Conservation (phyloP, 148 eudicot genomes). For the Suaeda aralocaspica region DNA sequence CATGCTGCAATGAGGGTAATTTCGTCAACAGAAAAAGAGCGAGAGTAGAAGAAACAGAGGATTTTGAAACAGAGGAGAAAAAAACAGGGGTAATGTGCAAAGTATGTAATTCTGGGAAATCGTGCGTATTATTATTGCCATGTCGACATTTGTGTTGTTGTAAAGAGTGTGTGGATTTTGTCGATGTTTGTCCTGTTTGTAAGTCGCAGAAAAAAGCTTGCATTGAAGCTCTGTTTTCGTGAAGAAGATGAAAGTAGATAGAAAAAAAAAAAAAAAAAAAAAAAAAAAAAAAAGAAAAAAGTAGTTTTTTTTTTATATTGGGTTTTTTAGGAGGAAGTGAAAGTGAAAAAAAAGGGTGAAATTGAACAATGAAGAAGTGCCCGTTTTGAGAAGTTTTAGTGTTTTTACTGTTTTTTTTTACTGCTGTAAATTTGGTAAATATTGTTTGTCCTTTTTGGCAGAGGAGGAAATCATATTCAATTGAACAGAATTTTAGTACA, state of each 20-base stretch:
- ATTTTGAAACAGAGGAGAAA: neutral
- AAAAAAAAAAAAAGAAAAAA: too few relatives aligned
- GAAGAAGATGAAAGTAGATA: neutral
- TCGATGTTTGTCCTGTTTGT: conserved; percentile 74
- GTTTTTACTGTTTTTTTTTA: too few relatives aligned
- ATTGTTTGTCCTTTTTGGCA: conserved; percentile 10
- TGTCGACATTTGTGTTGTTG: conserved; percentile 76
- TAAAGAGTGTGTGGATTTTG: conserved; percentile 47
- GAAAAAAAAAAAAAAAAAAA: neutral
- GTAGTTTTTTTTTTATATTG: neutral
- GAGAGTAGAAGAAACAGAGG: conserved; percentile 10
- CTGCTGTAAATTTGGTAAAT: too few relatives aligned
- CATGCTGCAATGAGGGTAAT: conserved; percentile 39
- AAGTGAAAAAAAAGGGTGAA: conserved; percentile 16
- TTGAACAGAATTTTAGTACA: conserved; percentile 25
- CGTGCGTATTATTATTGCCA: conserved; percentile 59
- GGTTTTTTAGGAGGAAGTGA: neutral
- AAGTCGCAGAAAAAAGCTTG: conserved; percentile 43
- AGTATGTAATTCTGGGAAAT: conserved; percentile 39
- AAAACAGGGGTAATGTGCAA: conserved; percentile 35
- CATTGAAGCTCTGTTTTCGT: conserved; percentile 49
- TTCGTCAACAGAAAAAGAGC: neutral
- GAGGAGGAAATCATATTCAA: conserved; percentile 16
- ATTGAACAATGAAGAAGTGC: conserved; percentile 20
- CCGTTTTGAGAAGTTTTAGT: conserved; percentile 14